Base-by-base conservation (phyloP, 1,139 yeast species). In the Blastobotrys petasosporus region DNA sequence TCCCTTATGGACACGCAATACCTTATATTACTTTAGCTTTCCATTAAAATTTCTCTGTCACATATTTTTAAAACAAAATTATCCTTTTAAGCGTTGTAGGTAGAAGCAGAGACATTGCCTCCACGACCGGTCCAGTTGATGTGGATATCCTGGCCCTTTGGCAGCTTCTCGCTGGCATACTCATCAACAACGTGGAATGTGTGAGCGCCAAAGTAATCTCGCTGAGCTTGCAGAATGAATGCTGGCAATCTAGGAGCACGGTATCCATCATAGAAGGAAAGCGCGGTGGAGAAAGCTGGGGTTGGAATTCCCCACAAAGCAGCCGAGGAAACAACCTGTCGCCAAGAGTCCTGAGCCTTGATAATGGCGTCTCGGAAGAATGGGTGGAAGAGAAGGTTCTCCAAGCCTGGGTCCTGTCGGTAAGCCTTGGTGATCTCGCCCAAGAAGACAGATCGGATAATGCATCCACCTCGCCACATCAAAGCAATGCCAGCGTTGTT, bases 401-500 rank as follows among this genome's bases (percentile, higher is more conserved):
- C 97, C 65, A 92, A 76, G 57, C 88, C 81, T 68, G 96, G 95
- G 75, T 84, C 76, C 70, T 85, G 81, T 74, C 90, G 85, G 85
- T 83, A 92, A 58, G 98, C 98, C 69, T 86, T 70, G 61, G 98
- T 92, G 73, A 92, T 92, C 72, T 92, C 97, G 66, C 82, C 97
- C 67, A 92, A 79, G 85, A 92, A 92, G 58, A 90, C 97, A 49
- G 98, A 92, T 79, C 97, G 86, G 74, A 92, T 92, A 71, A 92
- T 92, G 80, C 98, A 92, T 61, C 98, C 98, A 76, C 98, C 98
- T 80, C 98, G 85, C 98, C 98, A 92, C 98, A 92, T 92, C 66
- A 92, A 80, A 60, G 97, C 98, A 64, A 92, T 92, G 54, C 95
- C 92, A 59, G 97, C 96, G 80, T 86, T 85, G 85, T 92, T 92